phyloP scores from a whole-genome alignment of 495 filamentous ascomycete genomes.

The Platismatia glauca region DNA sequence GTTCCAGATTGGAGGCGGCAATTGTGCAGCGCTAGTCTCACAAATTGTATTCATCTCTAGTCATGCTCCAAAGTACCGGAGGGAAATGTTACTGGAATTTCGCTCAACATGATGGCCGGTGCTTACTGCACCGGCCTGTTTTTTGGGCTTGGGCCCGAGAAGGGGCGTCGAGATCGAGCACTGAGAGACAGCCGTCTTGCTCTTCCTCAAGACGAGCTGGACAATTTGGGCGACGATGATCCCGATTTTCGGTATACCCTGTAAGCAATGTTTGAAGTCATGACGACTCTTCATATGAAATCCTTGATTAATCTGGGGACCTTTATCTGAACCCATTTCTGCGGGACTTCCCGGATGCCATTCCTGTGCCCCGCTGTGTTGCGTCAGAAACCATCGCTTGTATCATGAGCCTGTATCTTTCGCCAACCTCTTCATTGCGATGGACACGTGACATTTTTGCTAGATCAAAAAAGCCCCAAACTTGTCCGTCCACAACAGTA shows the following conservation, averaged over 20 bases:
- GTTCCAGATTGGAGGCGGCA: not conserved
- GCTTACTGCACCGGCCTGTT: not conserved
- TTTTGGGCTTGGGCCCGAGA: slow-evolving; percentile 29
- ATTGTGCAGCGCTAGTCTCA: not conserved
- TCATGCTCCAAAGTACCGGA: not conserved
- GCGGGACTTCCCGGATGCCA: too few species aligned
- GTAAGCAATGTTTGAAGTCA: too few species aligned
- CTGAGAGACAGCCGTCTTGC: slow-evolving; percentile 33
- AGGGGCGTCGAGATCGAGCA: slow-evolving; percentile 38
- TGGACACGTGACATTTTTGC: too few species aligned
- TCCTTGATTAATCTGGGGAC: too few species aligned
- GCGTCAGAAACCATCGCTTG: too few species aligned
- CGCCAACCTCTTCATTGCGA: too few species aligned
- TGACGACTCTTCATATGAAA: too few species aligned
- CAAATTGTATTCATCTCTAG: not conserved
- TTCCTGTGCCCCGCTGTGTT: too few species aligned
- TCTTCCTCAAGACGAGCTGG: slow-evolving; percentile 28
- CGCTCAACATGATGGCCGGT: not conserved
- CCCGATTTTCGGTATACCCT: slow-evolving; percentile 38
- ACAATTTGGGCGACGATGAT: slow-evolving; percentile 44
- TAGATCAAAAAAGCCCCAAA: too few species aligned
- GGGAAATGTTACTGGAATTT: not conserved
- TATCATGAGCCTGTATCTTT: too few species aligned
- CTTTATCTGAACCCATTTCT: too few species aligned
- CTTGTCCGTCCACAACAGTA: too few species aligned